Conservation (phyloP, 2,329 filamentous ascomycete species). For the Bipolaris cookei region DNA sequence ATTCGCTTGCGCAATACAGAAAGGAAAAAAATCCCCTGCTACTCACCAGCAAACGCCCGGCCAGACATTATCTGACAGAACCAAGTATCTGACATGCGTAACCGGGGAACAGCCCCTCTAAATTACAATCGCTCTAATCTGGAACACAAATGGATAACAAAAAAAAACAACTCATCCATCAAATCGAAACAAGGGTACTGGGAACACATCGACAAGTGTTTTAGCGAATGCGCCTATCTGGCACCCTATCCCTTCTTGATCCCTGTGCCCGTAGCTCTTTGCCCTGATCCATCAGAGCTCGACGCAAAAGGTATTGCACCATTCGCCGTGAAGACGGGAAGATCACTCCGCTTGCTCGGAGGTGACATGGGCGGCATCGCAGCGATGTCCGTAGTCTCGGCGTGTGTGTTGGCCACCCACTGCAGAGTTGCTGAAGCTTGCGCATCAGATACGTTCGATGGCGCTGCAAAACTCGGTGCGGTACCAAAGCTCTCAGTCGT, state of each 20-base stretch:
- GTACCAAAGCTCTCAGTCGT: slow-evolving; percentile 29
- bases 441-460: slow-evolving; percentile 11
- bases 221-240: slow-evolving; percentile 51
- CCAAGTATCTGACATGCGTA: background rate
- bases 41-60: slow-evolving; percentile 10
- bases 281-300: slow-evolving; percentile 19
- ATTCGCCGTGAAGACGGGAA: slow-evolving; percentile 58
- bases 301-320: slow-evolving; percentile 46
- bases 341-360: slow-evolving; percentile 48
- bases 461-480: slow-evolving; percentile 1
- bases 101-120: slow-evolving; percentile 4
- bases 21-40: background rate
- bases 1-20: slow-evolving; percentile 2
- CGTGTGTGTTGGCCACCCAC: slow-evolving; percentile 43
- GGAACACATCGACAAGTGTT: background rate
- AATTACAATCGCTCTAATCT: slow-evolving; percentile 3
- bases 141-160: background rate
- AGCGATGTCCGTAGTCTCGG: slow-evolving; percentile 12
- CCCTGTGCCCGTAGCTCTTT: slow-evolving; percentile 2
- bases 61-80: background rate
- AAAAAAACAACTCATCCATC: background rate
- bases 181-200: background rate
- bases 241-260: slow-evolving; percentile 37
- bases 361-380: slow-evolving; percentile 34
- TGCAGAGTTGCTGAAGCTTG: slow-evolving; percentile 33